Conservation (phyloP, 2,329 filamentous ascomycete genomes). For the Stagonosporopsis chrysanthemi region DNA sequence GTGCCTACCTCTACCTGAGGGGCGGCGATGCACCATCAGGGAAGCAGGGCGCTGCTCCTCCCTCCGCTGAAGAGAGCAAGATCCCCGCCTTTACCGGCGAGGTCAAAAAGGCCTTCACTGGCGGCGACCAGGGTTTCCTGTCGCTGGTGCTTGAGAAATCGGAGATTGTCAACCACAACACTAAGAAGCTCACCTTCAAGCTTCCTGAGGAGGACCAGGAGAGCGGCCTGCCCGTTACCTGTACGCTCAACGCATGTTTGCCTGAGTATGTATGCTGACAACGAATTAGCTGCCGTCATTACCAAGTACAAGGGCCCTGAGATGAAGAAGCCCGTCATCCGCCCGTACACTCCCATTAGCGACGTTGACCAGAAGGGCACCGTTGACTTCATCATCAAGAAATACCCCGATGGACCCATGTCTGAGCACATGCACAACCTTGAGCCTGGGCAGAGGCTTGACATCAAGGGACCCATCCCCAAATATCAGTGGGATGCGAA, state of each 20-base stretch:
- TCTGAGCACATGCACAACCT: constrained; percentile 86
- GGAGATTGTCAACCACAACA: constrained; percentile 89
- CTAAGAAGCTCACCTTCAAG: constrained; percentile 88
- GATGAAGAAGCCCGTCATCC: constrained; percentile 83
- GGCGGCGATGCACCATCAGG: constrained; percentile 38
- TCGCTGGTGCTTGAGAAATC: constrained; percentile 80
- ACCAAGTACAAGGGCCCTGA: constrained; percentile 90
- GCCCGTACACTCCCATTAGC: constrained; percentile 91
- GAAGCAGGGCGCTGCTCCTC: constrained; percentile 34
- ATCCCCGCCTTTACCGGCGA: constrained; percentile 50
- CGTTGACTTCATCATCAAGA: constrained; percentile 90
- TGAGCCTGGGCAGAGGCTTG: constrained; percentile 79
- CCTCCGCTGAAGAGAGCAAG: constrained; percentile 48
- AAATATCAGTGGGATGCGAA: constrained; percentile 91
- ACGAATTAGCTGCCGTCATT: constrained; percentile 68
- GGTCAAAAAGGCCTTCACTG: constrained; percentile 69
- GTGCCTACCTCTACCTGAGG: constrained; percentile 59
- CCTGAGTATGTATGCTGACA: background rate
- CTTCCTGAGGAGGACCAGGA: constrained; percentile 84
- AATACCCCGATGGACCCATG: constrained; percentile 91
- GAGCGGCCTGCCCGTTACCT: constrained; percentile 78
- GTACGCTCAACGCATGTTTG: constrained; percentile 59
- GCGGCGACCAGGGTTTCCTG: constrained; percentile 89
- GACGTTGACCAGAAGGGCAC: constrained; percentile 84
- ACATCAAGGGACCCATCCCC: constrained; percentile 93